Percentiles rank a stretch among this genome's conserved stretches.
Evolutionary conservation across 1,284 basidiomycete genomes (phyloP).

Genomic region (Ganoderma meredithae): DNA sequence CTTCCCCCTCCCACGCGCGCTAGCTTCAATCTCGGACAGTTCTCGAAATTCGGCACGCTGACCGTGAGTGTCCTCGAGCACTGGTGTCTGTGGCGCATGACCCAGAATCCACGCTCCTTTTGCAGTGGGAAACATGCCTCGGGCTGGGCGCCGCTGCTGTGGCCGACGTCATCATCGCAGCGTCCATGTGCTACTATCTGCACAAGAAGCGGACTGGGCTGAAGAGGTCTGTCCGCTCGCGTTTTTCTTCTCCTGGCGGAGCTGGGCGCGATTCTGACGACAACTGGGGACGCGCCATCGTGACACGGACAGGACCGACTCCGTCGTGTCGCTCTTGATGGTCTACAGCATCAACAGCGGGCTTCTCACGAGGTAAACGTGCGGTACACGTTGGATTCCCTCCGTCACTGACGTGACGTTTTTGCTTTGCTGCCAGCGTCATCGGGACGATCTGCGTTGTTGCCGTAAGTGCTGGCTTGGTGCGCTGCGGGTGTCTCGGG

Average conservation of each 20-base stretch:
- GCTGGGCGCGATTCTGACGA: not conserved
- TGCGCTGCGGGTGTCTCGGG: not conserved
- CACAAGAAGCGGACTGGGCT: slow-evolving; percentile 42
- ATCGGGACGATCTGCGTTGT: slow-evolving; percentile 39
- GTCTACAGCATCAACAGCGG: slow-evolving; percentile 45
- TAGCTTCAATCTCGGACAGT: slow-evolving; percentile 38
- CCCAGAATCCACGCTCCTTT: not conserved
- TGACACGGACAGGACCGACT: slow-evolving; percentile 37
- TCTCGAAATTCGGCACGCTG: slow-evolving; percentile 37
- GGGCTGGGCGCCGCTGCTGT: slow-evolving; percentile 41
- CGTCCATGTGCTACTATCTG: slow-evolving; percentile 41
- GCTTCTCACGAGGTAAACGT: slow-evolving; percentile 39
- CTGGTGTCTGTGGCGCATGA: not conserved
- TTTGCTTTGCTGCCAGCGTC: slow-evolving; percentile 28
- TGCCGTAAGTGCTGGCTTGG: slow-evolving; percentile 20
- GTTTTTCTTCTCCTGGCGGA: not conserved
- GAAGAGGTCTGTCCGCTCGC: slow-evolving; percentile 32
- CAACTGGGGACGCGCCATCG: not conserved
- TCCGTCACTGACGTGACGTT: not conserved
- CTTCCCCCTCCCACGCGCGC: not conserved
- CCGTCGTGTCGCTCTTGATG: slow-evolving; percentile 42
- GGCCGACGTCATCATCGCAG: slow-evolving; percentile 41
- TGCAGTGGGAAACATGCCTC: slow-evolving; percentile 41
- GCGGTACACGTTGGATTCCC: not conserved
- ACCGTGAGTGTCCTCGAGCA: slow-evolving; percentile 29